Percentiles rank a stretch among this genome's conserved stretches.
Conservation (phyloP, 176 grass and related monocot genomes). For the Alopecurus myosuroides region DNA sequence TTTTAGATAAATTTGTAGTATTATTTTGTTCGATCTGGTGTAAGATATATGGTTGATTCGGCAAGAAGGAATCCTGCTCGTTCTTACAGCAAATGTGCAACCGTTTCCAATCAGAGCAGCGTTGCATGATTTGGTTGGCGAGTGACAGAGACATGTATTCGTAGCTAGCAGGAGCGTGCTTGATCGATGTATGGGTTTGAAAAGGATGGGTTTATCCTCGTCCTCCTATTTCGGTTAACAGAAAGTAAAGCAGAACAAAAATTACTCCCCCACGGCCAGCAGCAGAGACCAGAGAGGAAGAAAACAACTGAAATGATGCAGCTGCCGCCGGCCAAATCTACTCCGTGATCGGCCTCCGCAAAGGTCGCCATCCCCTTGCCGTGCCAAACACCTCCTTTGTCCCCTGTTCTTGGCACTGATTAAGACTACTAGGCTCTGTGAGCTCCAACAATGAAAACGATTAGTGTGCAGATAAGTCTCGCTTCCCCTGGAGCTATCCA, state of each 20-base stretch:
- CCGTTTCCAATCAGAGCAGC: not conserved
- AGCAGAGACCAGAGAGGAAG: too few relatives aligned
- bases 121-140: not conserved
- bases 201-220: not conserved
- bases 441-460: not conserved
- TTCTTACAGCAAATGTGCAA: not conserved
- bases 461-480: not conserved
- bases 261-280: too few relatives aligned
- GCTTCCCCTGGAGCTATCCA: not conserved
- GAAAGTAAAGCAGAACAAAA: too few relatives aligned
- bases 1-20: not conserved
- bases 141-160: not conserved
- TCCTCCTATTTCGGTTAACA: too few relatives aligned
- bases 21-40: not conserved
- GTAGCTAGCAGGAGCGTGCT: not conserved
- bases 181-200: not conserved
- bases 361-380: not conserved
- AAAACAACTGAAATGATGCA: not conserved
- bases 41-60: not conserved
- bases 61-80: not conserved
- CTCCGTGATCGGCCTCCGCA: not conserved
- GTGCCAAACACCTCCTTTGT: not conserved
- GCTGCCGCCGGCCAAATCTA: not conserved
- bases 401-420: not conserved
- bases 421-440: not conserved